Conservation (phyloP, 305 asterid genomes). For the Ajuga reptans region DNA sequence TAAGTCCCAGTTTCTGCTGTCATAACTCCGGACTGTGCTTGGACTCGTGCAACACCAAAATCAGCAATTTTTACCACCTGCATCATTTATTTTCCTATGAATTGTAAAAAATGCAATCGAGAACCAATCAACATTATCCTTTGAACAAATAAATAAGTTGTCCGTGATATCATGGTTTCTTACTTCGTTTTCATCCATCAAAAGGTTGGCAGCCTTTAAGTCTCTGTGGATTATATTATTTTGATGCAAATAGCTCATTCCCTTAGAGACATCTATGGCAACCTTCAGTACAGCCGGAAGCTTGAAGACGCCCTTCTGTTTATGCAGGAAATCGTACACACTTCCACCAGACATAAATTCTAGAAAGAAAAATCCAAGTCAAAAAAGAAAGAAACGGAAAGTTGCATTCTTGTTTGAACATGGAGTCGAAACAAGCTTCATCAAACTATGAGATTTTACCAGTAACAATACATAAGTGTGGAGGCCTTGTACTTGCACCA, state of each 20-base stretch:
- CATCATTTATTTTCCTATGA: neutral
- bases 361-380: slow-evolving; percentile 8
- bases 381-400: neutral
- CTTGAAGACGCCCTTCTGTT: slow-evolving; percentile 52
- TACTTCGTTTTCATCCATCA: slow-evolving; percentile 77
- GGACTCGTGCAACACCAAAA: slow-evolving; percentile 80
- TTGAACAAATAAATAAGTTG: neutral
- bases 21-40: slow-evolving; percentile 75
- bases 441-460: slow-evolving; percentile 36
- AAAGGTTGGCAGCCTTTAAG: slow-evolving; percentile 80
- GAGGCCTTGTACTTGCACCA: slow-evolving; percentile 81
- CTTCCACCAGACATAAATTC: slow-evolving; percentile 92
- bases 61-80: slow-evolving; percentile 90
- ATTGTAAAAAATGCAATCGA: neutral
- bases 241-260: slow-evolving; percentile 86
- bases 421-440: neutral
- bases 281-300: slow-evolving; percentile 58
- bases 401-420: neutral
- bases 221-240: slow-evolving; percentile 78
- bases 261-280: slow-evolving; percentile 69
- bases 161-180: slow-evolving; percentile 15
- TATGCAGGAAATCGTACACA: slow-evolving; percentile 68
- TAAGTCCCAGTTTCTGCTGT: slow-evolving; percentile 95
- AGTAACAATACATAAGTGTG: slow-evolving; percentile 67
- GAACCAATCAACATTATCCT: neutral